Evolutionary conservation across 352 stramenopile species (phyloP).

Genomic region (Phytophthora cactorum): DNA sequence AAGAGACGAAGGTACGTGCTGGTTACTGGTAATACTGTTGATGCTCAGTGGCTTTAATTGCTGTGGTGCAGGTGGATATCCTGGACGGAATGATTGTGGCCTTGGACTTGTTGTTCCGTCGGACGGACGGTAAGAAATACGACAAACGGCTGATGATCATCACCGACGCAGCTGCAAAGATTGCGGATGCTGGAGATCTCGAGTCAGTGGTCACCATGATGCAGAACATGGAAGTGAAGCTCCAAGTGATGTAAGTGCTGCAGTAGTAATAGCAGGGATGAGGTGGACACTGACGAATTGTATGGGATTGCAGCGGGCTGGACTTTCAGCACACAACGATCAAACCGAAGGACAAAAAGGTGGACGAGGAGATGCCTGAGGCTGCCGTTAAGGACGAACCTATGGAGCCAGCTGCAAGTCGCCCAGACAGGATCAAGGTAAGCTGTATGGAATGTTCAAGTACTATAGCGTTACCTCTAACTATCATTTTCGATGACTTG

Average conservation of each 20-base stretch:
- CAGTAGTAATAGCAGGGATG: not conserved
- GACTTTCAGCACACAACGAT: slow-evolving; percentile 69
- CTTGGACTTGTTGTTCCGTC: slow-evolving; percentile 79
- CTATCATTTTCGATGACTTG: not conserved
- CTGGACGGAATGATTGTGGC: slow-evolving; percentile 83
- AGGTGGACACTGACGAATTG: not conserved
- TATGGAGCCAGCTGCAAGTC: slow-evolving; percentile 8
- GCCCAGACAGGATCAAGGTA: slow-evolving; percentile 31
- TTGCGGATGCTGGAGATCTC: slow-evolving; percentile 67
- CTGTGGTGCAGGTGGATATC: slow-evolving; percentile 57
- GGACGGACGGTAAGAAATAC: slow-evolving; percentile 82
- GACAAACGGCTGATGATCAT: slow-evolving; percentile 79
- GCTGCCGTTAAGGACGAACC: slow-evolving; percentile 35
- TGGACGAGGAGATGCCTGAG: slow-evolving; percentile 29
- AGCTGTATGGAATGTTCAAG: not conserved
- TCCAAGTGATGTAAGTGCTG: slow-evolving; percentile 76
- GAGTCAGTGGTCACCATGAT: slow-evolving; percentile 80
- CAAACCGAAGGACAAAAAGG: slow-evolving; percentile 30
- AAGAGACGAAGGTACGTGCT: slow-evolving; percentile 37
- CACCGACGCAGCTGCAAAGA: slow-evolving; percentile 69
- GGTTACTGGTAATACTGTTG: not conserved
- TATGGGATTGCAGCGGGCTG: slow-evolving; percentile 42
- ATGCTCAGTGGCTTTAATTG: not conserved
- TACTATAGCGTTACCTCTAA: not conserved
- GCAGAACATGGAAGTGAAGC: slow-evolving; percentile 76